Evolutionary conservation across 1,284 basidiomycete genomes (phyloP), one percentile per base, ranked within the genome.

Genomic region (Coniophora puteana): DNA sequence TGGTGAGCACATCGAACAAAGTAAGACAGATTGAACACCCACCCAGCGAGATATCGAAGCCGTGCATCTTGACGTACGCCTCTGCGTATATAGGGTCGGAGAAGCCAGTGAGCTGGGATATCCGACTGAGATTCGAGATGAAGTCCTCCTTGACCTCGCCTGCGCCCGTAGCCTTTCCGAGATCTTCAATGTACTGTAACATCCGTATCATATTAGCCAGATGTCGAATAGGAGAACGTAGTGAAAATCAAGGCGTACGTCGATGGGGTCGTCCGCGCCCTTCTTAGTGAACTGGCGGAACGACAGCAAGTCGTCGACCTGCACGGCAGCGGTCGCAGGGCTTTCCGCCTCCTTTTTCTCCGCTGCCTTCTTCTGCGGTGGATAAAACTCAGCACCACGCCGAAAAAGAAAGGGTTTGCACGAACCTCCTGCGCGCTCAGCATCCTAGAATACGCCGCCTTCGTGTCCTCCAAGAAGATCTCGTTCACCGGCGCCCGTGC

Each of bases 51-150:
- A 99, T 98, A 64, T 99, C 96, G 61, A 99, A 99, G 40, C 95
- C 93, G 54, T 98, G 92, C 60, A 99, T 93, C 62, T 95, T 96
- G 54, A 99, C 94, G 54, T 94, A 94, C 1, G 95, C 95, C 63
- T 99, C 96, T 5, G 95, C 94, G 56, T 99, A 99, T 45, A 99
- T 93, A 2, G 95, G 92, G 60, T 99, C 96, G 18, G 94, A 98
- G 74, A 99, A 99, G 23, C 94, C 89, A 33, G 96, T 99, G 30
- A 99, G 80, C 62, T 99, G 95, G 8, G 94, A 88, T 49, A 99
- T 96, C 30, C 92, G 80, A 55, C 86, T 93, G 30, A 99, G 76
- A 64, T 97, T 97, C 13, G 93, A 97, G 61, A 97, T 87, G 61
- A 99, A 94, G 71, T 98, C 95, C 66, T 97, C 94, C 41, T 85